These are phyloP conservation scores for Chytridium lagenaria DNA, from an alignment of 371 early-diverging fungal species.

Conservation along the genomic window DNA sequence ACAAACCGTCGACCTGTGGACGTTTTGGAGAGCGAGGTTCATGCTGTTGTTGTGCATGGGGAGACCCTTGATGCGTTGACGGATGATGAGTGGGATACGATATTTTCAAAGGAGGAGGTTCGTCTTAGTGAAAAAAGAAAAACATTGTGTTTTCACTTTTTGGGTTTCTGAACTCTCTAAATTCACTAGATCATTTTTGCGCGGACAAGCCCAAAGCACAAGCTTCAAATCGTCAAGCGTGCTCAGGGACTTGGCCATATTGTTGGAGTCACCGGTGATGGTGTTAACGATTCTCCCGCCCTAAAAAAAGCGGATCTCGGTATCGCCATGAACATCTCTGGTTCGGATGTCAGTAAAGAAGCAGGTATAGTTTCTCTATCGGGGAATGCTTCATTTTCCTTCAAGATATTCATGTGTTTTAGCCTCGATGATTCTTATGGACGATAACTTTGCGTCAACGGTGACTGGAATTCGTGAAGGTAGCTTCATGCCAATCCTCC, in stretches of 20 bases:
- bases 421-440: slow-evolving; percentile 94
- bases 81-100: slow-evolving; percentile 87
- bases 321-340: slow-evolving; percentile 94
- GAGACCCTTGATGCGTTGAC: slow-evolving; percentile 80
- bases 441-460: slow-evolving; percentile 93
- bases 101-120: slow-evolving; percentile 80
- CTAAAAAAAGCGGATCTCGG: slow-evolving; percentile 96
- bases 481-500: too few relatives aligned
- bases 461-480: slow-evolving; percentile 92
- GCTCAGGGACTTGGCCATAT: slow-evolving; percentile 87
- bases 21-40: slow-evolving; percentile 78
- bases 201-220: slow-evolving; percentile 89
- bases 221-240: slow-evolving; percentile 84
- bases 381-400: neutral
- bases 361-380: slow-evolving; percentile 50
- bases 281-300: slow-evolving; percentile 94
- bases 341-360: slow-evolving; percentile 96
- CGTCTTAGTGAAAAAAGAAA: too few relatives aligned
- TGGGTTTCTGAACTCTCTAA: neutral
- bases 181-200: slow-evolving; percentile 77
- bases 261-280: slow-evolving; percentile 94
- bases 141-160: neutral
- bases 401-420: neutral
- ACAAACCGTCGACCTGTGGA: slow-evolving; percentile 63
- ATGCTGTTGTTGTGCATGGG: slow-evolving; percentile 92